Evolutionary conservation across 139 green algal species (phyloP).

Genomic region (Pleodorina starrii): DNA sequence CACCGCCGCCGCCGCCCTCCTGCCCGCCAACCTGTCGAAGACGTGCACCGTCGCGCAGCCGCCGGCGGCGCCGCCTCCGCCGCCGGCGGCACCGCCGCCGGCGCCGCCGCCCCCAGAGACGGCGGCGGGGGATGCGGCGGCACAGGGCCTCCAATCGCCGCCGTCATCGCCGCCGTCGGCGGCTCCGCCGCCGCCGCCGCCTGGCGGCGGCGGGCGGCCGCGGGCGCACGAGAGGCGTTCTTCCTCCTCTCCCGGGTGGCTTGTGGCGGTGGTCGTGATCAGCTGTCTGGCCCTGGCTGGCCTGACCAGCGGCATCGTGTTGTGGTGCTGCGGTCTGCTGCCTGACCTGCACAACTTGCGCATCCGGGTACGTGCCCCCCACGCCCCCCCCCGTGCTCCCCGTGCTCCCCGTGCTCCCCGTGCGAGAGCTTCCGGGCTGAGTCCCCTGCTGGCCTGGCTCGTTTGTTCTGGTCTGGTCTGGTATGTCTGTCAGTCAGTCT

Average conservation of each 20-base stretch:
- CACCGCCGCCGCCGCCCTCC: neutral
- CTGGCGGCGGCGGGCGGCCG: neutral
- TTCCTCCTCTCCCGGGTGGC: neutral
- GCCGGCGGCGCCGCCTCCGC: neutral
- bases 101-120: neutral
- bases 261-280: constrained; percentile 17
- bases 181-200: neutral
- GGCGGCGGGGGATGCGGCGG: neutral
- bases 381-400: too few species aligned
- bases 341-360: constrained; percentile 5
- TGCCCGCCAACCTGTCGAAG: constrained; percentile 11
- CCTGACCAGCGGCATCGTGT: neutral
- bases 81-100: neutral
- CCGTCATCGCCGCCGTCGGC: neutral
- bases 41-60: neutral
- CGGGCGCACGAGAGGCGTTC: too few species aligned
- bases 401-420: too few species aligned
- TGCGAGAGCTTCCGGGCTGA: too few species aligned
- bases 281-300: neutral
- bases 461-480: too few species aligned
- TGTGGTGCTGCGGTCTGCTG: constrained; percentile 23
- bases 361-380: constrained; percentile 14
- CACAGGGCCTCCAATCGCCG: neutral
- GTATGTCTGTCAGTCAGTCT: too few species aligned
- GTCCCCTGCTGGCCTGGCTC: too few species aligned